These are phyloP conservation scores for Lasiodiplodia theobromae DNA, from an alignment of 2,329 filamentous ascomycete species.

Conservation along the genomic window DNA sequence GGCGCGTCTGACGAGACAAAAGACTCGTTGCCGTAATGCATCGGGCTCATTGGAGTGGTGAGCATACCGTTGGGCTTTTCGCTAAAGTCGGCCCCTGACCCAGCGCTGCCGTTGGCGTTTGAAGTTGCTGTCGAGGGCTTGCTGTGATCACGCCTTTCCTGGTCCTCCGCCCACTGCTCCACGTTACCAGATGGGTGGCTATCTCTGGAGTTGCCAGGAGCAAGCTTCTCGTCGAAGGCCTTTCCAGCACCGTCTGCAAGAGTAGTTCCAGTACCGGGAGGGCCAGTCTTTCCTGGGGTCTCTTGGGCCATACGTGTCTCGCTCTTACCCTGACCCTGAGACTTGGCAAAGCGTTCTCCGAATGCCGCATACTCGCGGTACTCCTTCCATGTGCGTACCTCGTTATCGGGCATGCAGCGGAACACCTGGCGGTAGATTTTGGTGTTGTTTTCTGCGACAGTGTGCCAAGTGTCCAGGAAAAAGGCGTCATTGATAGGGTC, in stretches of 20 bases:
- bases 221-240: conserved; percentile 10
- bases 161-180: conserved; percentile 49
- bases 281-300: conserved; percentile 56
- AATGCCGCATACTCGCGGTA: conserved; percentile 87
- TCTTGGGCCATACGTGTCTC: conserved; percentile 58
- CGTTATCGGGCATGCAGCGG: conserved; percentile 94
- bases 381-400: conserved; percentile 90
- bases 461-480: conserved; percentile 86
- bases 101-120: conserved; percentile 21
- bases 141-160: conserved; percentile 39
- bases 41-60: conserved; percentile 35
- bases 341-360: conserved; percentile 75
- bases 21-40: conserved; percentile 17
- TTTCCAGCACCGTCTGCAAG: conserved; percentile 37
- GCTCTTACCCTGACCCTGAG: conserved; percentile 63
- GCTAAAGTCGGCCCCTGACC: conserved; percentile 32
- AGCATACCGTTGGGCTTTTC: conserved; percentile 46
- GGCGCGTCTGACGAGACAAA: conserved; percentile 8
- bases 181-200: conserved; percentile 37
- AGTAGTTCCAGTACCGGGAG: conserved; percentile 47
- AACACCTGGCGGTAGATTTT: conserved; percentile 93
- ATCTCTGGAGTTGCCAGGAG: conserved; percentile 12
- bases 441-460: conserved; percentile 91
- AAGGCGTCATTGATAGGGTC: conserved; percentile 86
- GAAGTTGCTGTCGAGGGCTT: conserved; percentile 22